These are phyloP conservation scores for Crucibulum laeve DNA, from an alignment of 768 basidiomycete genomes.

Conservation along the genomic window DNA sequence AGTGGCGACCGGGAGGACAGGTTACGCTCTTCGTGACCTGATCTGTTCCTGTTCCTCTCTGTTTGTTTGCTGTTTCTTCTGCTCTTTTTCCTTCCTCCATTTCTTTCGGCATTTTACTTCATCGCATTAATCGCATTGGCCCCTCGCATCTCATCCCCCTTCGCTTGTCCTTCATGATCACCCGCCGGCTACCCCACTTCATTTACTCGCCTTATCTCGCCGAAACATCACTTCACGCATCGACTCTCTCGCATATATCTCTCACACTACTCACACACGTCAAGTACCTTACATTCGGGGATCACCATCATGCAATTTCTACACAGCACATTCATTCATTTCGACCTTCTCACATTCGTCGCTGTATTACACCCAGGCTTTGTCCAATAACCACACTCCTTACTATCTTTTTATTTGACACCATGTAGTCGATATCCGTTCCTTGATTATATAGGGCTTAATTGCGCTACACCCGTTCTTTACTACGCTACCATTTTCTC, in stretches of 20 bases:
- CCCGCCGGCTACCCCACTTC: conserved; percentile 1
- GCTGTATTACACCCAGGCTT: not conserved
- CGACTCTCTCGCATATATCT: too few relatives aligned
- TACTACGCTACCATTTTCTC: conserved; percentile 5
- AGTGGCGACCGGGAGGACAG: conserved; percentile 73
- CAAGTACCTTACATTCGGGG: too few relatives aligned
- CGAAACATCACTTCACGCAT: too few relatives aligned
- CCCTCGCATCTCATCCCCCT: not conserved
- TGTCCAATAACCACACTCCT: not conserved
- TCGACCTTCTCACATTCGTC: too few relatives aligned
- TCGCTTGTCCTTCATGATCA: conserved; percentile 1
- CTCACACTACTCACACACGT: too few relatives aligned
- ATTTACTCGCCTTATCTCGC: too few relatives aligned
- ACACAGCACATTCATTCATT: too few relatives aligned
- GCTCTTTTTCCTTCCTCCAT: conserved; percentile 4
- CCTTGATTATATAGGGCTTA: conserved; percentile 14
- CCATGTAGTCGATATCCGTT: conserved; percentile 14
- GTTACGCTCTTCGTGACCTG: conserved; percentile 79
- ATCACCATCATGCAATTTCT: too few relatives aligned
- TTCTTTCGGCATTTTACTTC: conserved; percentile 4
- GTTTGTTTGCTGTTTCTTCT: conserved; percentile 6
- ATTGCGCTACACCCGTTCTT: conserved; percentile 14
- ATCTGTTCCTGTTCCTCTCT: conserved; percentile 15
- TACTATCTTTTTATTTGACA: conserved; percentile 6
- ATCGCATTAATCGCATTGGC: conserved; percentile 6